These are phyloP conservation scores for Pseudogymnoascus sp. DNA, from an alignment of 2,329 filamentous ascomycete genomes.

Conservation along the genomic window DNA sequence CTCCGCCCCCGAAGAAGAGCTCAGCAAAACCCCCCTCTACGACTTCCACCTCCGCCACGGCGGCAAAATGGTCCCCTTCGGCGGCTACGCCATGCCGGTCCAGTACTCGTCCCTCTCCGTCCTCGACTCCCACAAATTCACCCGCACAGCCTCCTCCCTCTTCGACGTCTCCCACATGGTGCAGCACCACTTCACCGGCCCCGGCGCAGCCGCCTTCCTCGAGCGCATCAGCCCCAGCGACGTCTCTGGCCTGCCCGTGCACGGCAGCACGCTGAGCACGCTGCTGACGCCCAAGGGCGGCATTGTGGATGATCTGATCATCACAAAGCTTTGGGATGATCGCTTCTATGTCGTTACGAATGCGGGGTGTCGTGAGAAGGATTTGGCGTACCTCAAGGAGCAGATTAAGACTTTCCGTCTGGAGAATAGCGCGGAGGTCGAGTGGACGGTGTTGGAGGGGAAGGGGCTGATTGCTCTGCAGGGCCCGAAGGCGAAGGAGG, in stretches of 20 bases:
- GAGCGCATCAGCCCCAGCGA: slow-evolving; percentile 76
- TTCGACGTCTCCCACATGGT: slow-evolving; percentile 98
- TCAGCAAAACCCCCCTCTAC: slow-evolving; percentile 66
- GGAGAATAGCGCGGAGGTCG: slow-evolving; percentile 46
- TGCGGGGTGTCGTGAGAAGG: slow-evolving; percentile 84
- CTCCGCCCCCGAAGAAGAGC: slow-evolving; percentile 25
- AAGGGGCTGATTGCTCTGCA: slow-evolving; percentile 84
- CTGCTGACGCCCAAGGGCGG: slow-evolving; percentile 80
- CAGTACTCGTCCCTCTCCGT: slow-evolving; percentile 75
- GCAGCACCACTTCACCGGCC: slow-evolving; percentile 77
- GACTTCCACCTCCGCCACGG: slow-evolving; percentile 70
- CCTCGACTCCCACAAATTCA: slow-evolving; percentile 82
- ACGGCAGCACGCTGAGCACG: slow-evolving; percentile 76
- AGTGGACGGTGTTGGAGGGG: slow-evolving; percentile 63
- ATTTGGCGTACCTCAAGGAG: slow-evolving; percentile 66
- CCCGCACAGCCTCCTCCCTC: slow-evolving; percentile 76
- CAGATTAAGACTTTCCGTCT: slow-evolving; percentile 56
- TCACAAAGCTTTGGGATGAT: slow-evolving; percentile 69
- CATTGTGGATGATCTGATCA: slow-evolving; percentile 90
- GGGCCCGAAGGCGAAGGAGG: slow-evolving; percentile 66
- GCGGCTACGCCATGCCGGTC: slow-evolving; percentile 86
- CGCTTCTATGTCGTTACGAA: slow-evolving; percentile 93
- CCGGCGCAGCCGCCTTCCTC: slow-evolving; percentile 73
- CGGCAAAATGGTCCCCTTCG: slow-evolving; percentile 95
- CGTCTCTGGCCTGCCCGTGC: slow-evolving; percentile 53